These are phyloP conservation scores for Monosiga brevicollis DNA, from an alignment of 78 protist species.

Conservation along the genomic window DNA sequence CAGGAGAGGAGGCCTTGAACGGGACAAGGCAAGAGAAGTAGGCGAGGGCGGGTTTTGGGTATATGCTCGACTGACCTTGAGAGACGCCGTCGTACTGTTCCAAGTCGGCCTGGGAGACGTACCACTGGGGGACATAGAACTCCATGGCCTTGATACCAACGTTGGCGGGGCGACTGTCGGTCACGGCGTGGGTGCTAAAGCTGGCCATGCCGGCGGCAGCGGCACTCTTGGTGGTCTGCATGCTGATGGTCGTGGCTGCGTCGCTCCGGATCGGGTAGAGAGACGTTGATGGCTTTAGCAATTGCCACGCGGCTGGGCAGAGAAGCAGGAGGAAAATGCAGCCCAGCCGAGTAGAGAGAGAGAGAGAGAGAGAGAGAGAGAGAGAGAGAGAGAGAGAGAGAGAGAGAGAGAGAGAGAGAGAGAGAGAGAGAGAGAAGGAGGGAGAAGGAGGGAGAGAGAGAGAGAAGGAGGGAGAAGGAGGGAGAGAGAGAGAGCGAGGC, in stretches of 20 bases:
- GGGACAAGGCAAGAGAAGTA: too few species aligned
- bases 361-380: background rate
- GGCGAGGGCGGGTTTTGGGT: too few species aligned
- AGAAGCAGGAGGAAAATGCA: background rate
- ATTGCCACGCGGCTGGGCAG: background rate
- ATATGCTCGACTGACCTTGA: background rate
- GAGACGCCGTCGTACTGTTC: background rate
- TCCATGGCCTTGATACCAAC: conserved; percentile 87
- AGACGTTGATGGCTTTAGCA: background rate
- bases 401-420: background rate
- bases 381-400: background rate
- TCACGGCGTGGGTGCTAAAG: background rate
- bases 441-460: too few species aligned
- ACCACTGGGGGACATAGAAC: conserved; percentile 74
- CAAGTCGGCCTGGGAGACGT: conserved; percentile 58
- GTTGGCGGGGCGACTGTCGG: conserved; percentile 7
- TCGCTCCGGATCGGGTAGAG: background rate
- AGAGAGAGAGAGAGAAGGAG: background rate
- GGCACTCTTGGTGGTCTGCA: background rate
- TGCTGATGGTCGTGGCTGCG: background rate
- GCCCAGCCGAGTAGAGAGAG: background rate
- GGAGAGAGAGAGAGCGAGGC: too few species aligned
- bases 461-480: too few species aligned
- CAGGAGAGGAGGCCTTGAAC: background rate
- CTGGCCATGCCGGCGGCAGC: background rate